Evolutionary conservation across 2,329 filamentous ascomycete species (phyloP).

Genomic region (Neopestalotiopsis clavispora): DNA sequence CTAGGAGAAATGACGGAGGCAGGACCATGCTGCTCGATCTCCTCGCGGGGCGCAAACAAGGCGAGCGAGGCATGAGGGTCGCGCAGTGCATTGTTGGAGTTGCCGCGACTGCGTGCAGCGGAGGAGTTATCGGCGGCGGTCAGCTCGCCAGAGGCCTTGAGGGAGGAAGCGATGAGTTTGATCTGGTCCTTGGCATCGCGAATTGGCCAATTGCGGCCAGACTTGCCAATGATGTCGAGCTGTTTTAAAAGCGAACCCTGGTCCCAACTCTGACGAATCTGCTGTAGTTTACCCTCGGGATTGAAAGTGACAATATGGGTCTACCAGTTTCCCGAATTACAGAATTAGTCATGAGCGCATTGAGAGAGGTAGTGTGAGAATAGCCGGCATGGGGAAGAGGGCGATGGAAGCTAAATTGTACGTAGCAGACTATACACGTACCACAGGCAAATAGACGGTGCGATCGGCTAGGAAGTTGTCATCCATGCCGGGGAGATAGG

Average conservation of each 20-base stretch:
- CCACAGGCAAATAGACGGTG: constrained; percentile 78
- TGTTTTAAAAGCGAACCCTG: constrained; percentile 92
- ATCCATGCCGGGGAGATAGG: constrained; percentile 86
- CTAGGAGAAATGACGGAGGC: constrained; percentile 62
- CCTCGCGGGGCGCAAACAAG: constrained; percentile 74
- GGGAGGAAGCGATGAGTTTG: constrained; percentile 70
- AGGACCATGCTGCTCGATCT: constrained; percentile 54
- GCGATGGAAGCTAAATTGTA: constrained; percentile 4
- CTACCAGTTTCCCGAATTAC: constrained; percentile 46
- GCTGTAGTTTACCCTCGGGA: constrained; percentile 74
- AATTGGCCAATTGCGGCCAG: constrained; percentile 94
- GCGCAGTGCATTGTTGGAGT: constrained; percentile 59
- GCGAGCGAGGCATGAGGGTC: constrained; percentile 75
- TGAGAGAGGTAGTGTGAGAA: background rate
- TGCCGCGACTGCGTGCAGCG: constrained; percentile 51
- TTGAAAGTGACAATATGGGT: constrained; percentile 90
- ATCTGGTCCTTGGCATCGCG: constrained; percentile 84
- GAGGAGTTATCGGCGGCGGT: constrained; percentile 39
- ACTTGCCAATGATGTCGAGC: constrained; percentile 89
- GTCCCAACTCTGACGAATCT: constrained; percentile 93
- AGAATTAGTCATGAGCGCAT: background rate
- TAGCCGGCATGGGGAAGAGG: too few relatives aligned
- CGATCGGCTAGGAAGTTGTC: constrained; percentile 93
- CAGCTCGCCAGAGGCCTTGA: constrained; percentile 52
- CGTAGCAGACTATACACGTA: constrained; percentile 51